Evolutionary conservation across 2,329 filamentous ascomycete species (phyloP), one percentile per base, ranked within the genome.

Genomic region (Cladophialophora exuberans): DNA sequence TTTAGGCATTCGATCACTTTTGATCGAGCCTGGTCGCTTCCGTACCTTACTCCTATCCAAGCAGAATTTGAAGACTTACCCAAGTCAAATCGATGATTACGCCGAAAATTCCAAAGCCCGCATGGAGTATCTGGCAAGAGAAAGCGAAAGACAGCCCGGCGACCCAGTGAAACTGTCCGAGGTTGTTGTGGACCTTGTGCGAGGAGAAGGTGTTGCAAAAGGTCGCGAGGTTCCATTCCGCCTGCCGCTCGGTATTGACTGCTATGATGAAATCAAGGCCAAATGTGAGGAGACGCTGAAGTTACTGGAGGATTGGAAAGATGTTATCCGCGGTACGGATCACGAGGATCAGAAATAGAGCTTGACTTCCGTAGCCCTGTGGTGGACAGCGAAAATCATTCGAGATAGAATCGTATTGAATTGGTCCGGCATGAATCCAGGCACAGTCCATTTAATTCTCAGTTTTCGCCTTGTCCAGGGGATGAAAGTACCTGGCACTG

Each of bases 141-240:
- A 48, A 23, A 38, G 53, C 23, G 31, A 39, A 15, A 74, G 76
- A 0, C 82, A 85, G 68, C 75, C 71, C 0, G 83, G 83, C 0
- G 81, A 85, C 63, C 74, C 82, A 2, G 68, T 66, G n/a, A 83
- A 83, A 71, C 82, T 78, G 0, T 70, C 71, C 3, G 72, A 68
- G 51, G 73, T 80, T 1, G 70, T 83, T 25, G 73, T 84, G 3
- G 83, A 86, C 60, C 70, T 83, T 11, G 60, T 86, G 60, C 83
- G 79, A 6, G 70, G 70, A 43, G 79, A 73, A 28, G 82, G 82
- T 0, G 70, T 71, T 20, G 79, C 73, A 18, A 65, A 68, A 59
- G 81, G 78, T 0, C 78, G 67, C 57, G 72, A 76, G 17, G 68
- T 85, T 1, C 83, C 83, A 0, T 60, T 78, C 7, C 70, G 83